A percentile compares a stretch with the other conserved stretches of the same genome.
Conservation (phyloP, 1,139 yeast species). For the Scheffersomyces segobiensis region DNA sequence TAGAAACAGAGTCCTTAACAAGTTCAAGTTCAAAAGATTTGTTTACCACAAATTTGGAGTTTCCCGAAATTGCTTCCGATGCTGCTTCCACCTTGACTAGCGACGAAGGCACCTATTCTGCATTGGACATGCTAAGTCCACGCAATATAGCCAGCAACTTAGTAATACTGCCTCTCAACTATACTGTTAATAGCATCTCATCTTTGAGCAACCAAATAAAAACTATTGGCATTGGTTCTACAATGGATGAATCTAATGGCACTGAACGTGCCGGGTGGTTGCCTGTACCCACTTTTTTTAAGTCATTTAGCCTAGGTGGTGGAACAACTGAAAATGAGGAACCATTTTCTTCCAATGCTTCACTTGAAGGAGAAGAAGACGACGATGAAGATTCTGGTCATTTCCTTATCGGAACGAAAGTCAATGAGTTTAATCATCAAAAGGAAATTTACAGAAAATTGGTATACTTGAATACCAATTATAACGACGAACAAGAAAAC, state of each 20-base stretch:
- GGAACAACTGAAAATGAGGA: not conserved
- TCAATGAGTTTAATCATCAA: conserved; percentile 7
- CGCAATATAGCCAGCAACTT: conserved; percentile 36
- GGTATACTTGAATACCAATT: conserved; percentile 25
- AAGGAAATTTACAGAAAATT: conserved; percentile 24
- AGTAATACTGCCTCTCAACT: conserved; percentile 41
- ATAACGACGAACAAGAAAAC: conserved; percentile 4
- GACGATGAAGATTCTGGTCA: conserved; percentile 23
- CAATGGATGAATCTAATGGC: not conserved
- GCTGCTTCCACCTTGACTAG: conserved; percentile 1
- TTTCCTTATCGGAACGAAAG: conserved; percentile 28
- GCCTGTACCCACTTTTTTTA: conserved; percentile 25
- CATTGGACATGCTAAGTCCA: conserved; percentile 36
- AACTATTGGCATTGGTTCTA: conserved; percentile 5
- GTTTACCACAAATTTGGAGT: conserved; percentile 14
- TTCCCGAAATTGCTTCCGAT: conserved; percentile 6
- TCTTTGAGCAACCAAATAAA: conserved; percentile 10
- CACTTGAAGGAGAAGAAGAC: conserved; percentile 10
- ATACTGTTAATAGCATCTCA: conserved; percentile 37
- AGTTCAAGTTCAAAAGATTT: conserved; percentile 16
- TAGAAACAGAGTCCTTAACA: conserved; percentile 20
- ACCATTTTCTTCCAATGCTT: not conserved
- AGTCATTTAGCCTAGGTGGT: conserved; percentile 4
- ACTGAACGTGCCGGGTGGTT: conserved; percentile 20
- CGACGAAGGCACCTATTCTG: conserved; percentile 11